Base-by-base conservation (phyloP, 2,329 filamentous ascomycete species). In the Hypoxylon rubiginosum region DNA sequence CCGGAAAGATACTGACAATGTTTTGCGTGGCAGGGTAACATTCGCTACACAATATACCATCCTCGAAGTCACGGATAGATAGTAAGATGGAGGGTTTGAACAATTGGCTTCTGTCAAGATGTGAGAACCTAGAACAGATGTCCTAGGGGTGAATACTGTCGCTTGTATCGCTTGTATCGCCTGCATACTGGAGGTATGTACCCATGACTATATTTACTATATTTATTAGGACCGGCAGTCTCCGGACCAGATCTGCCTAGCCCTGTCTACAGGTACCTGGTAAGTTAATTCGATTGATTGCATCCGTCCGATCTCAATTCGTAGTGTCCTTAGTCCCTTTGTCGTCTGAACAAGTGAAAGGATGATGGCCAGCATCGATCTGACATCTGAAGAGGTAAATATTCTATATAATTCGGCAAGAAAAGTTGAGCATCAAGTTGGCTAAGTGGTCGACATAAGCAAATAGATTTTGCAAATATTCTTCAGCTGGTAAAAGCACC, bases 21-120 rank as follows among this genome's bases (percentile, higher is more conserved):
- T 39, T 53, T 52, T 63, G 62, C 58, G 66, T 66, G 66, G 55
- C 55, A 58, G 49, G 55, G 62, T 66, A 54, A 26, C 51, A 66
- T 68, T 66, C 39, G 56, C 32, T 55, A 66, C 39, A 60, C 21
- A 17, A 13, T 21, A 43, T 51, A 43, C 21, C 10, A 34, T 39
- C 15, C 32, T 32, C 30, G 28, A 51, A 24, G 24, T 13, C 21
- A 3, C 39, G n/a, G 39, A 46, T 34, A 51, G 21, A 45, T 24
- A 46, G 21, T 24, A 51, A 50, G 26, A 54, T n/a, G 21, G 28
- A 39, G 11, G 5, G 21, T 15, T 28, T 48, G 15, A 19, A 21
- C 41, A 45, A 45, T 45, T 10, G 41, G 8, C 6, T 43, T 43
- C 41, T 21, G 19, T 13, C 21, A 4, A 5, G 41, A 45, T 45